Base-by-base conservation (phyloP, 2,329 filamentous ascomycete genomes). In the Orbilia ellipsospora region DNA sequence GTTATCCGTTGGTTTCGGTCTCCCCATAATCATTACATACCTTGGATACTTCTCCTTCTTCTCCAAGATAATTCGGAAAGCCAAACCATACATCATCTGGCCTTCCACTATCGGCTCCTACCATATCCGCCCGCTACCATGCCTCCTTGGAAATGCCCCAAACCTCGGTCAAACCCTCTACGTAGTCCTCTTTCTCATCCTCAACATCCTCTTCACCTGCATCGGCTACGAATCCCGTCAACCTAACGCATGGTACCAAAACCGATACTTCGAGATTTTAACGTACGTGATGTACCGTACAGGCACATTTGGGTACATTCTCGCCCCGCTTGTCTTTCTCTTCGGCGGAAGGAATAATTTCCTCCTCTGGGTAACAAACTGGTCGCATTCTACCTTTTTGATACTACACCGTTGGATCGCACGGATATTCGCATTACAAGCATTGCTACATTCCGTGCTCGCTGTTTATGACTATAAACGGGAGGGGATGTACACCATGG, bases 401-500 rank as follows among this genome's bases (percentile, higher is more conserved):
- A 78, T 87, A 0, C 80, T 87, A 0, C 86, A 88, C 74, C 82
- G 85, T 10, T 87, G 84, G 84, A 80, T 85, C 0, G 85, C 85
- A 0, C 80, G 82, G 20, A 80, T 87, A 6, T 83, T 81, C 26
- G 82, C 83, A 0, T 52, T 86, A 0, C 82, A 88, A 55, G 84
- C 83, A 0, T 78, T 83, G 7, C 54, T 87, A 0, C 86, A 88
- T 79, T 83, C 83, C 0, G 79, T 84, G n/a, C 78, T 85, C 15
- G 82, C 81, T 42, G 80, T 86, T 0, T 77, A 80, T 2, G 75
- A 82, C 0, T 82, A 83, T 73, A 77, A 81, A 4, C 78, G 78
- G 4, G 45, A 54, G 12, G 79, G 79, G 0, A 79, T 75, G 0
- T 82, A 84, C 60, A 63, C 75, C 1, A 52, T 61, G 1, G 81